Evolutionary conservation across 2,329 filamentous ascomycete genomes (phyloP), one percentile per base, ranked within the genome.

Genomic region (Madurella fahalii): DNA sequence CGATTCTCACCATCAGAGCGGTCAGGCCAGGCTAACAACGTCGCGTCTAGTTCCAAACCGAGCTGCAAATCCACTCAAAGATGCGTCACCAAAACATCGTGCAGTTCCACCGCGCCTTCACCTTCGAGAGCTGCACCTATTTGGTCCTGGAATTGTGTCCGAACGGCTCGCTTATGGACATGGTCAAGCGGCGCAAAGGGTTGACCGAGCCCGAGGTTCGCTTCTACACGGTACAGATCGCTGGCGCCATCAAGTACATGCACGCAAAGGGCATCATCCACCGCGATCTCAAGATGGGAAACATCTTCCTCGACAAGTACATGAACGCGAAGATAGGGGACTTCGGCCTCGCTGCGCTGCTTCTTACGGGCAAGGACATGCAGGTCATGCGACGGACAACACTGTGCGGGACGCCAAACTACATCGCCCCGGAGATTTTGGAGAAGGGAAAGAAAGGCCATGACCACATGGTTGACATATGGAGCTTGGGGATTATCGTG

Each of bases 301-400:
- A 99, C 69, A 86, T 99, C 62, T 99, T 99, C 66, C 79, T 99
- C 50, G 94, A 99, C 70, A 83, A 84, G 51, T 80, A 91, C 62
- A 96, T 99, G 93, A 95, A 99, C 67, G 87, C 96, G 64, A 99
- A 99, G 70, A 90, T 99, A 64, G 94, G 94, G 43, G 94, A 99
- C 70, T 99, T 99, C 73, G 94, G 94, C 2, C 79, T 99, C 52
- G 94, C 94, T 31, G 94, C 95, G 30, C 78, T 99, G 64, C 78
- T 97, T 53, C 85, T 97, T 43, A 95, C 92, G 9, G 90, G 93
- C 67, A 91, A 87, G 69, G 94, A 99, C 67, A 89, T 90, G 81
- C 86, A 85, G 70, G 90, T 83, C 57, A 84, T 84, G 65, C 84
- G 94, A 60, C 83, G 95, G 65, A 96, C 90, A 25, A 99, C 94